Base-by-base conservation (phyloP, 2,329 filamentous ascomycete genomes). In the Stemphylium beticola region DNA sequence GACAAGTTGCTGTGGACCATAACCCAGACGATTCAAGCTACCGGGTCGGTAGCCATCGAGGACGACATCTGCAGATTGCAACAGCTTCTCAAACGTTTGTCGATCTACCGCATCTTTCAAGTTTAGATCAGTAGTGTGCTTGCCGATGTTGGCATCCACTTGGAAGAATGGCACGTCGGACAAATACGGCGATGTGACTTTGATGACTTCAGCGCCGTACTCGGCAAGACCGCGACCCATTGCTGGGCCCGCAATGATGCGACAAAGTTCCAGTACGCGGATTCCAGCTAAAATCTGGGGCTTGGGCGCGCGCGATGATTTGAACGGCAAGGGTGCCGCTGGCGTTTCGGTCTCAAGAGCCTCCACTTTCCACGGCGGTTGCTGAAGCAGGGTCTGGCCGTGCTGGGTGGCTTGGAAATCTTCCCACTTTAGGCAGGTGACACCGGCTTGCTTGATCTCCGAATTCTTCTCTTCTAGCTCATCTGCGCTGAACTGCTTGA, bases 201-300 rank as follows among this genome's bases (percentile, higher is more conserved):
- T 89, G 61, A 92, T 80, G 0, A 92, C 88, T 48, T 87, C 83
- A 7, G 89, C 89, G 2, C 90, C 90, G 67, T 91, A 88, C 58
- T 90, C 89, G n/a, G 87, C 88, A 0, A 92, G 81, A 1, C 86
- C 86, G 26, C 88, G 84, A 3, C 85, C 85, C 61, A 92, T 86
- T 4, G 87, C 85, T n/a, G 89, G 89, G 0, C 88, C 89, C 3
- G 89, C 89, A 59, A 92, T 91, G 65, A 92, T 87, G 36, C 89
- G 85, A 67, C 88, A 90, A 26, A 92, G 77, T 68, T 93, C 90
- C 4, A 92, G 81, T 5, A 92, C 88, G 60, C 87, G 88, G 70
- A 92, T 81, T 0, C 89, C 89, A 6, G 67, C 80, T 55, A 77
- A 85, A 64, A 63, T 72, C 39, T 75, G 66, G 40, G 73, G 66